These are phyloP conservation scores for Amniculicola lignicola DNA, from an alignment of 495 filamentous ascomycete genomes.

Conservation along the genomic window DNA sequence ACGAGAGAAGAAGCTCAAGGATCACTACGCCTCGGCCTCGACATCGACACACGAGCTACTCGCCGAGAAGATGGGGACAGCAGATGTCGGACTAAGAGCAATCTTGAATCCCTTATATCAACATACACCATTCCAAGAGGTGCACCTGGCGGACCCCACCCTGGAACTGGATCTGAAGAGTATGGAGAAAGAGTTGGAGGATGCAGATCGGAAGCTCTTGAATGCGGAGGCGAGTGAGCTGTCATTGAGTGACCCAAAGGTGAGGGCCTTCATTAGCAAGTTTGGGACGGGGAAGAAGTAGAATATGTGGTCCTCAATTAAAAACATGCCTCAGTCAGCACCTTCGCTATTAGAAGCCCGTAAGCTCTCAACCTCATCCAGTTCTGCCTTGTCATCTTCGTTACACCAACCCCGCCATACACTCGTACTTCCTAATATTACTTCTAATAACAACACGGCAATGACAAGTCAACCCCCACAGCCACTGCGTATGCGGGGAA, in stretches of 20 bases:
- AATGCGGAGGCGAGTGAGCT: slow-evolving; percentile 23
- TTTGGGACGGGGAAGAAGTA: slow-evolving; percentile 18
- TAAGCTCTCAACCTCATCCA: too few relatives aligned
- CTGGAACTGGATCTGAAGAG: slow-evolving; percentile 18
- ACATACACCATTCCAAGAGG: slow-evolving; percentile 14
- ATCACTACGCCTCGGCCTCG: slow-evolving; percentile 10
- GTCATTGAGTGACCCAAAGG: slow-evolving; percentile 14
- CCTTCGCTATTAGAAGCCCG: too few relatives aligned
- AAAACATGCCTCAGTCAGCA: too few relatives aligned
- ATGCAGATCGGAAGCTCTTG: slow-evolving; percentile 6
- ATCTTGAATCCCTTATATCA: slow-evolving; percentile 21
- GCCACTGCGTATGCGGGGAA: too few relatives aligned
- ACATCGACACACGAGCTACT: slow-evolving; percentile 8
- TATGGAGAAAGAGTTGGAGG: slow-evolving; percentile 21
- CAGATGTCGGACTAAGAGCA: slow-evolving; percentile 13
- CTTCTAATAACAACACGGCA: too few relatives aligned
- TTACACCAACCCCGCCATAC: too few relatives aligned
- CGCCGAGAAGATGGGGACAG: slow-evolving; percentile 12
- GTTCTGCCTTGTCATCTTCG: too few relatives aligned
- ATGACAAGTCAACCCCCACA: too few relatives aligned
- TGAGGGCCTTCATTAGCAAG: slow-evolving; percentile 23
- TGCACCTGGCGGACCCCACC: slow-evolving; percentile 12
- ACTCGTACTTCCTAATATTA: too few relatives aligned
- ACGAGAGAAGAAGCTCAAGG: slow-evolving; percentile 17
- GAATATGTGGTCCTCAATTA: too few relatives aligned